Conservation (phyloP, 1,139 yeast species). For the Hyphopichia khmerensis region DNA sequence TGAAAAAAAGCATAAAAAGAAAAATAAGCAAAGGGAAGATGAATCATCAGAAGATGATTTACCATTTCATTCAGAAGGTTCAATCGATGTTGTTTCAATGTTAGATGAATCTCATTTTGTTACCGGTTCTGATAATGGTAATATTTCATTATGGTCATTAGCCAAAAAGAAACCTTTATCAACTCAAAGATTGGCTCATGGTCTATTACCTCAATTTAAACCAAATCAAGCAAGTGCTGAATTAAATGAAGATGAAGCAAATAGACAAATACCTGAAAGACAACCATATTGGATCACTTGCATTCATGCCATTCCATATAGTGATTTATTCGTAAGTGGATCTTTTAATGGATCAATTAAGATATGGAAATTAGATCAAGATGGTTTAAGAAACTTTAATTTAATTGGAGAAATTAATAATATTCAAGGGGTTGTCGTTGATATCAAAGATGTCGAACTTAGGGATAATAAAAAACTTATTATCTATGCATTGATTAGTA, state of each 20-base stretch:
- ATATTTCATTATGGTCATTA: slow-evolving; percentile 80
- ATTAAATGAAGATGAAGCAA: slow-evolving; percentile 34
- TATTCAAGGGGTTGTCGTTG: slow-evolving; percentile 71
- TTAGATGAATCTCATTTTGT: slow-evolving; percentile 88
- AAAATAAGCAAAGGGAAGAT: slow-evolving; percentile 26
- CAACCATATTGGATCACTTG: slow-evolving; percentile 88
- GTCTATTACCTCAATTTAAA: slow-evolving; percentile 54
- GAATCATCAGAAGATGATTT: slow-evolving; percentile 18
- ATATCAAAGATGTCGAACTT: slow-evolving; percentile 63
- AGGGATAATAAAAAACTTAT: slow-evolving; percentile 49
- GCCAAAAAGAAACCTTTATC: slow-evolving; percentile 85
- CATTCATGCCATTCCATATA: slow-evolving; percentile 81
- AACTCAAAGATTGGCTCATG: slow-evolving; percentile 74
- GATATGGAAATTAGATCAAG: slow-evolving; percentile 70
- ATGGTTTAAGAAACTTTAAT: slow-evolving; percentile 59
- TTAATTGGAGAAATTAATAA: slow-evolving; percentile 54
- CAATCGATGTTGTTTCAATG: slow-evolving; percentile 89
- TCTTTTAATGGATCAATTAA: slow-evolving; percentile 79
- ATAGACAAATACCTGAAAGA: slow-evolving; percentile 58
- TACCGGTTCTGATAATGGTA: slow-evolving; percentile 95
- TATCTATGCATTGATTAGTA: slow-evolving; percentile 67
- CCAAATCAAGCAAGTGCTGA: slow-evolving; percentile 71
- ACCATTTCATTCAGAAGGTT: slow-evolving; percentile 69
- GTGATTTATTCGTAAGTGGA: slow-evolving; percentile 83
- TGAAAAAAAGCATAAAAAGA: slow-evolving; percentile 42